Base-by-base conservation (phyloP, 139 green algal species). In the Deuterostichococcus epilithicus region DNA sequence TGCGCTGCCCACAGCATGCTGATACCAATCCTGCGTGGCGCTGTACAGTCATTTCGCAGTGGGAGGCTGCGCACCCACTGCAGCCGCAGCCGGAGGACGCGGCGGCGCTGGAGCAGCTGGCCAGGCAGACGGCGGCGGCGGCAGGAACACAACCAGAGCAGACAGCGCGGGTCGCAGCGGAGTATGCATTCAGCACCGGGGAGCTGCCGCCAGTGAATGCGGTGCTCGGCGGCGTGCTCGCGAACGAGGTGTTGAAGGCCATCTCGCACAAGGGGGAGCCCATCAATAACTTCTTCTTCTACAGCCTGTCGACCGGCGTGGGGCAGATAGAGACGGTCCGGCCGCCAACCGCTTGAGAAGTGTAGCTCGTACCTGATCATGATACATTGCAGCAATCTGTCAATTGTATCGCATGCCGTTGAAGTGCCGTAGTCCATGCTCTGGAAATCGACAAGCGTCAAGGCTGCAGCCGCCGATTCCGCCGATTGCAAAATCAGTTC, bases 221-320 rank as follows among this genome's bases (percentile, higher is more conserved):
- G 5, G 76, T 98, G 13, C 74, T 97, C 37, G 94, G 94, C 0
- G 94, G 94, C 23, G 80, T 96, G 32, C 76, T 97, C 32, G 91
- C 88, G 2, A 96, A 98, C 72, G 91, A 96, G 69, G 76, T 95
- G 25, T 80, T 98, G n/a, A 90, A 91, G n/a, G 85, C 85, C 25
- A 78, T 98, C 13, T 94, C 90, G 23, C 33, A 76, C 4, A 91
- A 90, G 36, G 86, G 85, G 1, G 81, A 86, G 34, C 94, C 93
- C 26, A 73, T 98, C 36, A 84, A 90, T 42, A 98, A 98, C 79
- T 82, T 95, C 20, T 94, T 97, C 67, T 90, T 92, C 28, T 98
- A 88, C 74, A 79, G 58, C 22, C 47, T 91, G 52, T 63, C 52
- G 20, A n/a, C 10, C 20, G 52, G 52, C 52, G 52, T 63, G 18